These are phyloP conservation scores for Ustilago lituana DNA, from an alignment of 1,284 basidiomycete species.

Conservation along the genomic window DNA sequence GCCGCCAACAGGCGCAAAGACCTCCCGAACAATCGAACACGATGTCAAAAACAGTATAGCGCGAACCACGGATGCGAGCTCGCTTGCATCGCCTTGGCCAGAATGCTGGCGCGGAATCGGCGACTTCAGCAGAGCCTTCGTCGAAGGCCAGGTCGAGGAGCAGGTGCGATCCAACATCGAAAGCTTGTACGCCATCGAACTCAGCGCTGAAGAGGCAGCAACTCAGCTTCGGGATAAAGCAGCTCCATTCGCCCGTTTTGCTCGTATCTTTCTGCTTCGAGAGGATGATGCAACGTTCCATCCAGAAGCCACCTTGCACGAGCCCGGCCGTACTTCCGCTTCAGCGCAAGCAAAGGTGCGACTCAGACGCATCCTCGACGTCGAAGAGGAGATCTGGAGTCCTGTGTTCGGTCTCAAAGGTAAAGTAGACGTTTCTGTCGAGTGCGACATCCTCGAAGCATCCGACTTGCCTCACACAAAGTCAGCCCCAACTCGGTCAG, in stretches of 20 bases:
- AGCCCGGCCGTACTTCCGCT: conserved; percentile 7
- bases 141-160: conserved; percentile 42
- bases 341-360: conserved; percentile 21
- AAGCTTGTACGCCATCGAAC: conserved; percentile 46
- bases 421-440: conserved; percentile 90
- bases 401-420: conserved; percentile 94
- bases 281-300: conserved; percentile 28
- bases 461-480: conserved; percentile 44
- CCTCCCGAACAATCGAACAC: too few relatives aligned
- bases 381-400: conserved; percentile 98
- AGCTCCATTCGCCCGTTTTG: conserved; percentile 56
- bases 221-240: conserved; percentile 42
- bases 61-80: too few relatives aligned
- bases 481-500: neutral
- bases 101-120: conserved; percentile 56
- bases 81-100: conserved; percentile 40
- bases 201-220: conserved; percentile 38
- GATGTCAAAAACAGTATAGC: too few relatives aligned
- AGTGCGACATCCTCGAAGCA: conserved; percentile 65
- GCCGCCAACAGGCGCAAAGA: neutral
- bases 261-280: conserved; percentile 43
- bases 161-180: conserved; percentile 53
- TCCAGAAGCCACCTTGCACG: conserved; percentile 35
- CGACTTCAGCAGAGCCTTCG: conserved; percentile 55
- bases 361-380: conserved; percentile 70